These are phyloP conservation scores for Arabidopsis hybrid DNA, from an alignment of 441 rosid genomes.

Conservation along the genomic window DNA sequence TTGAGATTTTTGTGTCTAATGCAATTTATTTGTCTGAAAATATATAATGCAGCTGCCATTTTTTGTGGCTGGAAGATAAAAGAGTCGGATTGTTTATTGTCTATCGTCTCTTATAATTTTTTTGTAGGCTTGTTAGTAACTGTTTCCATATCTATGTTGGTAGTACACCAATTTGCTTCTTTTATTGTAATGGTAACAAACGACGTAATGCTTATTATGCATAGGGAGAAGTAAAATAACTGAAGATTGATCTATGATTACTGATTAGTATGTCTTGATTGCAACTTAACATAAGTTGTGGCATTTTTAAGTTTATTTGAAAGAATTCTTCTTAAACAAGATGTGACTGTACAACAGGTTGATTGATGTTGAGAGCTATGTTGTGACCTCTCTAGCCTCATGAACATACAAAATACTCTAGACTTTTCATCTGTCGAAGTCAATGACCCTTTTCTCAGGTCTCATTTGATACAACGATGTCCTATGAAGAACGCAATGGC, in stretches of 20 bases:
- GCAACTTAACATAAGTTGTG: background rate
- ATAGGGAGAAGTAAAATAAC: background rate
- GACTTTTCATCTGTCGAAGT: background rate
- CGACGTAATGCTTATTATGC: conserved; percentile 3
- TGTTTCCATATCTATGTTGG: background rate
- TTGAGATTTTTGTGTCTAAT: background rate
- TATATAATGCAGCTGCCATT: background rate
- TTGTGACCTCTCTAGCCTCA: background rate
- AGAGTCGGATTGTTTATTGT: background rate
- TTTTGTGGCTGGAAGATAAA: background rate
- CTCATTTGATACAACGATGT: background rate
- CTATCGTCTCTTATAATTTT: background rate
- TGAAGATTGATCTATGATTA: background rate
- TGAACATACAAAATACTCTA: background rate
- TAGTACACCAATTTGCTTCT: background rate
- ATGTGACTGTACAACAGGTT: background rate
- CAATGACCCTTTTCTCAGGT: background rate
- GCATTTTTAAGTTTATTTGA: background rate
- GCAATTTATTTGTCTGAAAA: background rate
- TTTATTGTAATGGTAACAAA: background rate
- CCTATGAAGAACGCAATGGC: background rate
- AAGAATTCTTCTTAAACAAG: background rate
- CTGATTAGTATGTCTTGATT: background rate
- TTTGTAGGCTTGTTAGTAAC: background rate
- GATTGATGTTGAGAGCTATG: background rate